Conservation (phyloP, 2,329 filamentous ascomycete species). For the Fusarium sp. region DNA sequence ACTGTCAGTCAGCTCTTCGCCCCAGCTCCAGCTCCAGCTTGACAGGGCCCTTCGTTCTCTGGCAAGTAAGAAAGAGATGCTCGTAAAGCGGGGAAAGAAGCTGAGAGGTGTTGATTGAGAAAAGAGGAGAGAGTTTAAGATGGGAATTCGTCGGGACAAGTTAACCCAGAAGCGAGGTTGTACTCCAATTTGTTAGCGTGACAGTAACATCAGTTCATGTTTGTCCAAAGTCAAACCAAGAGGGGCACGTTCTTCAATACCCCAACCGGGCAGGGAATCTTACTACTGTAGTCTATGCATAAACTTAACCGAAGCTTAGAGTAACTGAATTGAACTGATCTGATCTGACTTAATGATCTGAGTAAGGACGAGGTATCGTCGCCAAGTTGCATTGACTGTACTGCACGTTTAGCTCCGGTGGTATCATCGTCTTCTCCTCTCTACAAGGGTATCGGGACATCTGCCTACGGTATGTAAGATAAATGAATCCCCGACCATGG, state of each 20-base stretch:
- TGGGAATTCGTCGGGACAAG: not conserved
- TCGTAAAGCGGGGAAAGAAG: constrained; percentile 18
- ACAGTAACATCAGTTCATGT: constrained; percentile 37
- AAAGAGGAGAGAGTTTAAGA: constrained; percentile 20
- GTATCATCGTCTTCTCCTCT: not conserved
- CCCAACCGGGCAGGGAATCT: not conserved
- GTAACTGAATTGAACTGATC: constrained; percentile 25
- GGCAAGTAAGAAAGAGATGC: not conserved
- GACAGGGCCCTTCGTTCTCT: constrained; percentile 25
- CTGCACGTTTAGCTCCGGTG: not conserved
- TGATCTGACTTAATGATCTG: constrained; percentile 46
- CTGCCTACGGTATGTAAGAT: not conserved
- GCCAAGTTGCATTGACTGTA: not conserved
- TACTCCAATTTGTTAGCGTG: constrained; percentile 4
- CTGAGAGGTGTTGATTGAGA: constrained; percentile 8
- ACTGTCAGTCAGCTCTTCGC: not conserved
- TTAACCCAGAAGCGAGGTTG: constrained; percentile 16
- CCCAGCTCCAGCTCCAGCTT: constrained; percentile 28
- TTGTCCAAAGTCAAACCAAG: constrained; percentile 2
- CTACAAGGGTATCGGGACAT: constrained; percentile 12
- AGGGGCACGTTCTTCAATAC: constrained; percentile 16
- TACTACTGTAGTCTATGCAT: not conserved
- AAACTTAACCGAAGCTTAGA: not conserved
- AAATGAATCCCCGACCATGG: not conserved
- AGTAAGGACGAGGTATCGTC: constrained; percentile 35